phyloP scores from a whole-genome alignment of 768 basidiomycete species.

The Holtermanniella nyarrowii region DNA sequence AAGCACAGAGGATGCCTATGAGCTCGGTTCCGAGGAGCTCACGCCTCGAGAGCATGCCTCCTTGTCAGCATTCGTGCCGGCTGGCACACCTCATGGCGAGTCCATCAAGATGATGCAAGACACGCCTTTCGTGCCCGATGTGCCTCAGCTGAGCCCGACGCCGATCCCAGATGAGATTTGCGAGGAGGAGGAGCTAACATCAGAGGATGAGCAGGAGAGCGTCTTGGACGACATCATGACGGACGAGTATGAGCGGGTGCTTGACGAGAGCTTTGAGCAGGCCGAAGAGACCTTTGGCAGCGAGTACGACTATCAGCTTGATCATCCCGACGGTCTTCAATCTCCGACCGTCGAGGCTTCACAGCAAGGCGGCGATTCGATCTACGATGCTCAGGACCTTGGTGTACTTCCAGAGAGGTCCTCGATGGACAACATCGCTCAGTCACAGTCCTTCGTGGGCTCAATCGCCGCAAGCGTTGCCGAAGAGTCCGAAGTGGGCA shows the following conservation, averaged over 20 bases:
- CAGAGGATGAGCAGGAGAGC: conserved; percentile 11
- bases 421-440: too few relatives aligned
- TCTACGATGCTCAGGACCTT: too few relatives aligned
- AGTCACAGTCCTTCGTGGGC: conserved; percentile 9
- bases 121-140: conserved; percentile 2
- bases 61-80: conserved; percentile 13
- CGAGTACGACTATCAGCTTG: neutral
- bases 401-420: too few relatives aligned
- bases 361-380: too few relatives aligned
- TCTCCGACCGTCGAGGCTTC: too few relatives aligned
- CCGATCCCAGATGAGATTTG: conserved; percentile 3
- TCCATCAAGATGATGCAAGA: conserved; percentile 16
- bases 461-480: conserved; percentile 16
- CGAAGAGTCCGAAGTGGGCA: conserved; percentile 25
- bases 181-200: neutral
- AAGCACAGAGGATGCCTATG: neutral
- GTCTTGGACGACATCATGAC: conserved; percentile 13
- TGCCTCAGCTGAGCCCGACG: neutral
- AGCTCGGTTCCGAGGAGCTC: neutral
- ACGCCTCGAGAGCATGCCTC: conserved; percentile 12
- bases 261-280: conserved; percentile 1
- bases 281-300: neutral
- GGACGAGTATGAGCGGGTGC: conserved; percentile 6
- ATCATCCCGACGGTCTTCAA: too few relatives aligned
- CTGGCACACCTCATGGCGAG: conserved; percentile 23